These are phyloP conservation scores for Brassica nigra DNA, from an alignment of 345 rosid genomes.

Conservation along the genomic window DNA sequence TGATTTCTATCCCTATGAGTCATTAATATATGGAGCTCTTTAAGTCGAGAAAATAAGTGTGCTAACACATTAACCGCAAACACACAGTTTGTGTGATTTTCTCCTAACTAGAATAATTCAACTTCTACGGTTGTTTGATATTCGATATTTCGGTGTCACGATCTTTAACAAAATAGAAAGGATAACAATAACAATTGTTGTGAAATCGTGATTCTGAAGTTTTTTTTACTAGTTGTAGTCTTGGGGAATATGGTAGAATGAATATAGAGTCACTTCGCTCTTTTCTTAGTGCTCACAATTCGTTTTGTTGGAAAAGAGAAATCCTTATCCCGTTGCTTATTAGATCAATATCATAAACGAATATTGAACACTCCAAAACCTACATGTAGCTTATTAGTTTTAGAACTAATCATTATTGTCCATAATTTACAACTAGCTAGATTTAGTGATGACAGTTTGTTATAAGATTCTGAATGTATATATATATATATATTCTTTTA, in stretches of 20 bases:
- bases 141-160: background rate
- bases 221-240: slow-evolving; percentile 16
- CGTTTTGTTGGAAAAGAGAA: slow-evolving; percentile 27
- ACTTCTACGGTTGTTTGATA: background rate
- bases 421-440: background rate
- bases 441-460: background rate
- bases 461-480: background rate
- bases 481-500: background rate
- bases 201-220: slow-evolving; percentile 12
- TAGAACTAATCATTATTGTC: background rate
- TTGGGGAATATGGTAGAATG: slow-evolving; percentile 24
- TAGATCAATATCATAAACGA: slow-evolving; percentile 5
- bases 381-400: background rate
- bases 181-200: background rate
- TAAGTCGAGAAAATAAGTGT: background rate
- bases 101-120: background rate
- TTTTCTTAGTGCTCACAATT: slow-evolving; percentile 30
- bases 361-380: background rate
- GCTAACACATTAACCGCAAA: background rate
- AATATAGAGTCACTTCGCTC: slow-evolving; percentile 27
- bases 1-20: no score
- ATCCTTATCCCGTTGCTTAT: slow-evolving; percentile 16
- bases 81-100: background rate
- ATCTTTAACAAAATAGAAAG: background rate
- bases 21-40: no score